phyloP scores from a whole-genome alignment of 345 rosid genomes.

The Combretum micranthum region DNA sequence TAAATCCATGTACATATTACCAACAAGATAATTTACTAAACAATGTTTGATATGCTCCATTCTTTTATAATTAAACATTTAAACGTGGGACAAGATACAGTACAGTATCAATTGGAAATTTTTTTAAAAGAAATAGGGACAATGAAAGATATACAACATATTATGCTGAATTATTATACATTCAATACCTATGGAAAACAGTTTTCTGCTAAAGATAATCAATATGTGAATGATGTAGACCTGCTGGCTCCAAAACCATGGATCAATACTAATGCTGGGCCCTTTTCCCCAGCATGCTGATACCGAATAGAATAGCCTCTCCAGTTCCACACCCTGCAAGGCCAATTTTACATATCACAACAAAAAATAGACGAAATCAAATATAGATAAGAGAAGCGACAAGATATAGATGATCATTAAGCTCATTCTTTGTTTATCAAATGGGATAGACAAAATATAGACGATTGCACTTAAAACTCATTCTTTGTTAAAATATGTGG shows the following conservation, averaged over 20 bases:
- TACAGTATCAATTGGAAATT: too few species aligned
- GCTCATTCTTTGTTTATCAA: too few species aligned
- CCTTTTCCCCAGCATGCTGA: constrained; percentile 58
- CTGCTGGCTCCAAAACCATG: constrained; percentile 99
- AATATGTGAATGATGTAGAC: constrained; percentile 51
- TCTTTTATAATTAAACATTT: too few species aligned
- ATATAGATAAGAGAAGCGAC: too few species aligned
- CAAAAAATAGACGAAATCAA: constrained; percentile 1
- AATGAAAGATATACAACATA: neutral
- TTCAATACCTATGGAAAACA: constrained; percentile 44
- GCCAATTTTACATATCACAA: constrained; percentile 3
- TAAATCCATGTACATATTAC: too few species aligned
- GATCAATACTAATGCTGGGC: constrained; percentile 78
- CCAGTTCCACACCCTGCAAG: constrained; percentile 75
- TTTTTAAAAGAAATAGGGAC: neutral
- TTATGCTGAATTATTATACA: constrained; percentile 13
- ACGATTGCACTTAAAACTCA: neutral
- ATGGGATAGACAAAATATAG: too few species aligned
- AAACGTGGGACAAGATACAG: too few species aligned
- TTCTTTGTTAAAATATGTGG: too few species aligned
- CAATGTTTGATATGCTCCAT: too few species aligned
- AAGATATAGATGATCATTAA: too few species aligned
- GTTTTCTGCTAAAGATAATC: constrained; percentile 49
- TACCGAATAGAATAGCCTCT: constrained; percentile 79
- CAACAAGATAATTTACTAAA: too few species aligned